Conservation (phyloP, 495 filamentous ascomycete species). For the Schizothecium vesticola region DNA sequence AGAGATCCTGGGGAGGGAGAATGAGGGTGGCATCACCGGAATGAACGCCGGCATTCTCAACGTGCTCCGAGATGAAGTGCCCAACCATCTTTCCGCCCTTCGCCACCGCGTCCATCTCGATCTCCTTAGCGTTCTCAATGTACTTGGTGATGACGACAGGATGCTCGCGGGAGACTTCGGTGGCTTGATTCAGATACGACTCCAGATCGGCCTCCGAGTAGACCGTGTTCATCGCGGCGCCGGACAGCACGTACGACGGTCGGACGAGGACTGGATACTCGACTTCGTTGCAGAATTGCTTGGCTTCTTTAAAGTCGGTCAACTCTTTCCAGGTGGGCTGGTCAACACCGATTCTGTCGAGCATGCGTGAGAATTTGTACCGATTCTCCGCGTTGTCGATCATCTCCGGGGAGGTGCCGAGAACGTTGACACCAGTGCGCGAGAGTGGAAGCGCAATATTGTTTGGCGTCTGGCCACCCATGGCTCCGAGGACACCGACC, state of each 20-base stretch:
- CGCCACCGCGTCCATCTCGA: constrained; percentile 95
- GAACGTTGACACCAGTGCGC: constrained; percentile 81
- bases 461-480: constrained; percentile 98
- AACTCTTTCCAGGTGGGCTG: constrained; percentile 98
- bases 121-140: constrained; percentile 94
- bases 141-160: constrained; percentile 98
- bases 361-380: constrained; percentile 96
- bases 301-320: constrained; percentile 81
- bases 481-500: constrained; percentile 89
- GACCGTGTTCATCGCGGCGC: constrained; percentile 96
- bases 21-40: constrained; percentile 94
- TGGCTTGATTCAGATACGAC: constrained; percentile 81
- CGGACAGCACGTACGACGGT: constrained; percentile 92
- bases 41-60: constrained; percentile 95
- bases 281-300: constrained; percentile 75
- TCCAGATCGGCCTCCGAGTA: constrained; percentile 81
- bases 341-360: constrained; percentile 93
- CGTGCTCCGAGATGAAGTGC: constrained; percentile 92
- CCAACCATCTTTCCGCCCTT: constrained; percentile 79
- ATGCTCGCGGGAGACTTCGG: constrained; percentile 89
- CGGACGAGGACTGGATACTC: constrained; percentile 91
- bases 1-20: constrained; percentile 89
- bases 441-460: constrained; percentile 91
- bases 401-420: constrained; percentile 97
- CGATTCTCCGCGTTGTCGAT: constrained; percentile 97